Evolutionary conservation across 164 flowering plant genomes (phyloP), one percentile per base, ranked within the genome.

Genomic region (Pachysandra terminalis): DNA sequence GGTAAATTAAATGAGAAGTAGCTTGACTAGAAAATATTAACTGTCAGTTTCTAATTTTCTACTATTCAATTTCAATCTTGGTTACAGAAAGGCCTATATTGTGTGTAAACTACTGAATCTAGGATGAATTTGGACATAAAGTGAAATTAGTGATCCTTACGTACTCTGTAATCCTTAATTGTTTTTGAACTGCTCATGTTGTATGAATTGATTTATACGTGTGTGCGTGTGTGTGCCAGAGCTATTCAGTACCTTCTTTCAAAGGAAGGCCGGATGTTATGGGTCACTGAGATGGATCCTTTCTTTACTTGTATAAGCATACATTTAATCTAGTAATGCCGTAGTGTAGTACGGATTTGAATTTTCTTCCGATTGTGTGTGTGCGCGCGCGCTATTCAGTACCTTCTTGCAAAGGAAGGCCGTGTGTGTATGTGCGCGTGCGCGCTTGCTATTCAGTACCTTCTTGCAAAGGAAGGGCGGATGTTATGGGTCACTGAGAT

Each of bases 301-400:
- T 45, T 45, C 15, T 40, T 40, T 45, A 10, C 51, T 12, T 10
- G 6, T 45, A 32, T 32, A 7, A 32, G 37, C 3, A 32, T 32
- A 32, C 37, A 32, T 32, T 32, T 32, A 32, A 32, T 3, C 7
- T 32, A n/a, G 37, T 59, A 32, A 32, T 48, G 19, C 32, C n/a
- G 10, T n/a, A 40, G n/a, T 60, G 21, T 60, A 27, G 7, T 5
- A 19, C 59, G 55, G 61, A 32, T 68, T 58, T 40, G 19, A 49
- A 28, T 19, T 65, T 56, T 35, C 32, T 56, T 23, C 0, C 58
- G 7, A 22, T 54, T 60, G 0, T 79, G 69, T 75, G 93, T 98
- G 81, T 86, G 22, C 86, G 88, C 27, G n/a, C n/a, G n/a, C n/a
- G n/a, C n/a, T n/a, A n/a, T n/a, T n/a, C n/a, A n/a, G n/a, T n/a